Conservation (phyloP, 1,139 yeast species). For the Taphrina pruni region DNA sequence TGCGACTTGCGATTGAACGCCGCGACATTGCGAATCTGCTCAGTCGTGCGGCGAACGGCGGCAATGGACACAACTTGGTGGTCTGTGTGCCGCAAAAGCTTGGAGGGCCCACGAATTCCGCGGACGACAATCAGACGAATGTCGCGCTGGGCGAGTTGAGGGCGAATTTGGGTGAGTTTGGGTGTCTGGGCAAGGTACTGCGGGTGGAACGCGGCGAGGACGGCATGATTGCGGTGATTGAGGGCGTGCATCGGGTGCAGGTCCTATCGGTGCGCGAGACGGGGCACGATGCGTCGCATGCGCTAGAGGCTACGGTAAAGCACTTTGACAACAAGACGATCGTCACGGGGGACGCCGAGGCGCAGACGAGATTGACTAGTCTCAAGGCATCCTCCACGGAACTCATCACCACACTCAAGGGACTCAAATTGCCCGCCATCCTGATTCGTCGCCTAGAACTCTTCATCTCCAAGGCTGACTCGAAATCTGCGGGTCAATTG, state of each 20-base stretch:
- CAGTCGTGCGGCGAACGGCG: neutral
- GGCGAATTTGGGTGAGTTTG: constrained; percentile 43
- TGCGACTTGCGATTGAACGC: constrained; percentile 29
- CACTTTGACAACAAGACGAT: constrained; percentile 41
- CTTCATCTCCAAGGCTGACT: constrained; percentile 43
- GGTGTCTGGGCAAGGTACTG: constrained; percentile 48
- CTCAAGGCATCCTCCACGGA: constrained; percentile 48
- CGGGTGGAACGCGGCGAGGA: constrained; percentile 45
- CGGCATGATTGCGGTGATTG: constrained; percentile 46
- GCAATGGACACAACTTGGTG: constrained; percentile 6
- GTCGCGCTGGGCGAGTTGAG: constrained; percentile 6
- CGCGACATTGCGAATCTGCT: constrained; percentile 19
- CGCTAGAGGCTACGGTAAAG: constrained; percentile 42
- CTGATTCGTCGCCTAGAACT: constrained; percentile 42
- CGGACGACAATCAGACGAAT: neutral
- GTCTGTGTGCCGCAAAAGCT: constrained; percentile 28
- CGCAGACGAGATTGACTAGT: constrained; percentile 47
- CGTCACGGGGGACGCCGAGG: constrained; percentile 42
- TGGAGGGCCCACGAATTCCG: neutral
- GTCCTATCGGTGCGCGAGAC: constrained; percentile 36
- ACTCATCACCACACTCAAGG: constrained; percentile 45
- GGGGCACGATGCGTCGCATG: constrained; percentile 29
- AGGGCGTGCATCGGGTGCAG: constrained; percentile 48
- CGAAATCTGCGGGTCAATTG: constrained; percentile 50
- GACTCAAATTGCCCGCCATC: constrained; percentile 26